A percentile compares a stretch with the other conserved stretches of the same genome.
These are phyloP conservation scores for Tetradesmus obliquus DNA, from an alignment of 139 green algal species.

Conservation along the genomic window DNA sequence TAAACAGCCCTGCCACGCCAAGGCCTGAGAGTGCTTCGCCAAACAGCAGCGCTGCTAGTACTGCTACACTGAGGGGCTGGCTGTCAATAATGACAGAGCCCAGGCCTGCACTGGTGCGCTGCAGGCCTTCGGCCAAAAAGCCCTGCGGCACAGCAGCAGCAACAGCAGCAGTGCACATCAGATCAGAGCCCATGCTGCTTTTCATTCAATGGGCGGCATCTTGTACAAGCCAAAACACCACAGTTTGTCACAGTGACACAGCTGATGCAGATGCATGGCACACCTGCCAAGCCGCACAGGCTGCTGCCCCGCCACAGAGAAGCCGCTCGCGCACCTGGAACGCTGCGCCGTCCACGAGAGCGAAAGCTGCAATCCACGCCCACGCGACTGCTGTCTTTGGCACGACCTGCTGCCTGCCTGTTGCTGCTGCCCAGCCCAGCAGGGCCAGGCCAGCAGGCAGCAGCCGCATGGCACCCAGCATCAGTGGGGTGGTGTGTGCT, in stretches of 20 bases:
- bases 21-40: constrained; percentile 79
- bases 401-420: constrained; percentile 62
- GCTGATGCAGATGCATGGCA: background rate
- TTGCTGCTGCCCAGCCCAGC: constrained; percentile 80
- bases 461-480: constrained; percentile 90
- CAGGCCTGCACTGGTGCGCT: constrained; percentile 85
- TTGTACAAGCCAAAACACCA: too few relatives aligned
- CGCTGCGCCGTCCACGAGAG: constrained; percentile 89
- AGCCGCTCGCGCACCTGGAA: constrained; percentile 84
- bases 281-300: background rate
- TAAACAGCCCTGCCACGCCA: constrained; percentile 72
- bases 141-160: constrained; percentile 67
- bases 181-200: background rate
- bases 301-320: background rate
- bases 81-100: constrained; percentile 97
- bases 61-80: constrained; percentile 95
- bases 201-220: too few relatives aligned
- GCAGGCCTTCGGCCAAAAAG: constrained; percentile 93
- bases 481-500: constrained; percentile 83
- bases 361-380: constrained; percentile 89
- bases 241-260: too few relatives aligned
- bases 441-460: constrained; percentile 90
- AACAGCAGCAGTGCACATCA: background rate
- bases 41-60: constrained; percentile 94
- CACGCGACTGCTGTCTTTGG: constrained; percentile 81